Conservation (phyloP, 306 rosid genomes). For the Rosa rugosa region DNA sequence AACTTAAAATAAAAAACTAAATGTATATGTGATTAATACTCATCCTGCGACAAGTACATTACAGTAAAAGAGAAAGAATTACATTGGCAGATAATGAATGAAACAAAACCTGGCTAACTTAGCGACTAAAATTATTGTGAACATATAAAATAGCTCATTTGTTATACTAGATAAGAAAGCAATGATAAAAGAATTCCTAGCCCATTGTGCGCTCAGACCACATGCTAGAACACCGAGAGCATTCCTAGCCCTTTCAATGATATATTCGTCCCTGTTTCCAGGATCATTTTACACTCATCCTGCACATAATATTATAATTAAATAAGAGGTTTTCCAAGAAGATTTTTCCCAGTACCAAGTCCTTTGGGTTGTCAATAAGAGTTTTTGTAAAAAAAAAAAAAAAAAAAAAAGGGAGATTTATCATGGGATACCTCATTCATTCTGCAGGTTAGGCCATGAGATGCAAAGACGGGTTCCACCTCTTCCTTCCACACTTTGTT, state of each 20-base stretch:
- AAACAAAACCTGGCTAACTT: no score
- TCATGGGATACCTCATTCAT: neutral
- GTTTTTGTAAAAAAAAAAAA: neutral
- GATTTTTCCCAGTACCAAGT: no score
- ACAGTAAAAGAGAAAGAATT: no score
- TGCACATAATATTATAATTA: neutral
- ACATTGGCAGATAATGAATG: no score
- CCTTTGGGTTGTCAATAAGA: no score
- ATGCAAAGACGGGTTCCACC: neutral
- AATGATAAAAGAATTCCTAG: neutral
- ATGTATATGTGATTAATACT: no score
- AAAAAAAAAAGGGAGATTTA: no score
- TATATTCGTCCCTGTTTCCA: neutral
- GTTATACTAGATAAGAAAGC: neutral
- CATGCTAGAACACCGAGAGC: neutral
- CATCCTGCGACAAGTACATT: no score
- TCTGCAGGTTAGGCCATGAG: neutral
- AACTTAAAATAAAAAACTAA: no score
- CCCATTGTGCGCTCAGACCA: neutral
- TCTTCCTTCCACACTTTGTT: neutral
- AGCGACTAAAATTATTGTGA: no score
- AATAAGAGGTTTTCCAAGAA: neutral
- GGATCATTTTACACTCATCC: neutral
- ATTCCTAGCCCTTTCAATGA: neutral
- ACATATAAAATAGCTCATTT: no score